Percentiles rank a stretch among this genome's conserved stretches.
Conservation (phyloP, 345 rosid genomes). For the Eucalyptus brandiana region DNA sequence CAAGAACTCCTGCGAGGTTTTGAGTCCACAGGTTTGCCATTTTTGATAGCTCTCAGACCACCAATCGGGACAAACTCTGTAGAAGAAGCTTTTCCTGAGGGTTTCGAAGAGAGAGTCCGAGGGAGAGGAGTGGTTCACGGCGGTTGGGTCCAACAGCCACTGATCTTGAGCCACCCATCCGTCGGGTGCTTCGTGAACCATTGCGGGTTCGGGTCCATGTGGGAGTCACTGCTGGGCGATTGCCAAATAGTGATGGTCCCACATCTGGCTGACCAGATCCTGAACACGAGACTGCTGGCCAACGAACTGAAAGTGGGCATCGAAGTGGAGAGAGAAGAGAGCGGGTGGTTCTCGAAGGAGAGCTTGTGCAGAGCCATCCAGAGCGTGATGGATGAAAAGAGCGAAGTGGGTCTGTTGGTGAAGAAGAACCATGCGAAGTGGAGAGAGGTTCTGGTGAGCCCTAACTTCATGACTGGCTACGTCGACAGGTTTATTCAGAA, state of each 20-base stretch:
- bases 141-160: conserved; percentile 46
- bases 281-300: conserved; percentile 37
- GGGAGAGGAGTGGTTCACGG: conserved; percentile 43
- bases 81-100: conserved; percentile 65
- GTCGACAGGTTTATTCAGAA: background rate
- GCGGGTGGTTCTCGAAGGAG: conserved; percentile 42
- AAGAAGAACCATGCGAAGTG: background rate
- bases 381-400: conserved; percentile 22
- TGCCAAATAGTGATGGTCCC: conserved; percentile 61
- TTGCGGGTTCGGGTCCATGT: conserved; percentile 68
- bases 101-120: conserved; percentile 43
- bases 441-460: background rate
- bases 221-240: conserved; percentile 52
- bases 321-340: conserved; percentile 39
- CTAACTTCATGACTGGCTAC: background rate
- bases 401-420: background rate
- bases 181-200: conserved; percentile 72
- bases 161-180: conserved; percentile 30
- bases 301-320: conserved; percentile 45
- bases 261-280: conserved; percentile 44
- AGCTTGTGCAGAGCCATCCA: conserved; percentile 28
- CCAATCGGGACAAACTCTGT: conserved; percentile 35
- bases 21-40: conserved; percentile 44
- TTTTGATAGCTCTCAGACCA: conserved; percentile 42
- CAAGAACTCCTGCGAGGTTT: conserved; percentile 48